phyloP scores from a whole-genome alignment of 805 yeast species.

The Ogataea dorogensis region DNA sequence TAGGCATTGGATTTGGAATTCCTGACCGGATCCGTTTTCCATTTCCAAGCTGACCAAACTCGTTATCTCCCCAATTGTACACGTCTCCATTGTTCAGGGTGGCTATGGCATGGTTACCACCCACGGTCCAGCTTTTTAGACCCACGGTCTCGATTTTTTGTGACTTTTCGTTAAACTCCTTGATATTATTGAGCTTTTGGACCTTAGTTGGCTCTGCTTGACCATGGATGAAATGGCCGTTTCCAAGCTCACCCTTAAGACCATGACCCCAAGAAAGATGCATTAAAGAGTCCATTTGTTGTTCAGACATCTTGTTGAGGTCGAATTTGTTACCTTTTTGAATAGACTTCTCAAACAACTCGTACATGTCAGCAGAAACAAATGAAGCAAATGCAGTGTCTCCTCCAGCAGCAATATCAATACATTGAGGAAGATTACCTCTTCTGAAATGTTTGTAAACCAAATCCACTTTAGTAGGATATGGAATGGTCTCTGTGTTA shows the following conservation, averaged over 20 bases:
- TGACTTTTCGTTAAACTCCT: constrained; percentile 53
- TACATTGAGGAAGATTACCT: constrained; percentile 45
- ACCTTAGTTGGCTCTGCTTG: constrained; percentile 65
- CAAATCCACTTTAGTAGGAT: constrained; percentile 57
- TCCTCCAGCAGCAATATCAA: constrained; percentile 66
- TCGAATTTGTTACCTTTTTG: constrained; percentile 16
- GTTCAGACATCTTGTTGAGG: constrained; percentile 22
- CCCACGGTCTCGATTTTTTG: constrained; percentile 43
- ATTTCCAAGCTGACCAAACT: constrained; percentile 78
- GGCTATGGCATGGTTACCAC: constrained; percentile 63
- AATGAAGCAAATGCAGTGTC: constrained; percentile 57
- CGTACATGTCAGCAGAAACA: constrained; percentile 35
- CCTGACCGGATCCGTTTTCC: constrained; percentile 66
- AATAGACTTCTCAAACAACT: constrained; percentile 34
- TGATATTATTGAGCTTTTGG: constrained; percentile 44
- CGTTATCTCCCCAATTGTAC: constrained; percentile 81
- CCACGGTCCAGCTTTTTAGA: constrained; percentile 55
- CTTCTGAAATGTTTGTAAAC: constrained; percentile 39
- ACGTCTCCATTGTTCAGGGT: constrained; percentile 64
- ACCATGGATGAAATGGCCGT: constrained; percentile 71
- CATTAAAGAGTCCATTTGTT: constrained; percentile 32
- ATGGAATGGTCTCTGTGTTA: constrained; percentile 64
- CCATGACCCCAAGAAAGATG: constrained; percentile 80
- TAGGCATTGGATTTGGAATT: constrained; percentile 53
- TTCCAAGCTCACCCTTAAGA: constrained; percentile 80